Conservation (phyloP, 441 rosid species). For the Cnidoscolus chayamansa region DNA sequence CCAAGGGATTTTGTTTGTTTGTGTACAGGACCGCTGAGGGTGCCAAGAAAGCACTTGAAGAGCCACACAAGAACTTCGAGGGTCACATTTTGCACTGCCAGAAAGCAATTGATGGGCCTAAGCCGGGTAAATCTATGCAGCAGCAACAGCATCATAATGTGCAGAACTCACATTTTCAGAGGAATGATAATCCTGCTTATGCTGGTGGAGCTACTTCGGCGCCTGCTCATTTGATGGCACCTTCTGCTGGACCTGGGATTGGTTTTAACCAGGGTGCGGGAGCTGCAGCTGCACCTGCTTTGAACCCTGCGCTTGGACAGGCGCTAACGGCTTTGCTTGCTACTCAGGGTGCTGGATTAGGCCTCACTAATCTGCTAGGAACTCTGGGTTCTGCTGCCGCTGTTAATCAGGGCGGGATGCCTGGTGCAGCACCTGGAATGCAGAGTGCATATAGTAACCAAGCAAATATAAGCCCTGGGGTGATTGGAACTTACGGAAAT, state of each 20-base stretch:
- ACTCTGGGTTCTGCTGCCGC: constrained; percentile 43
- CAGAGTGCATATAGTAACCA: constrained; percentile 46
- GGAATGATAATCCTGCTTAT: constrained; percentile 34
- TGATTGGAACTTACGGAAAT: constrained; percentile 40
- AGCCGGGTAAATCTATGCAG: constrained; percentile 41
- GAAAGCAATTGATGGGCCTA: constrained; percentile 84
- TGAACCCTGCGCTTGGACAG: constrained; percentile 86
- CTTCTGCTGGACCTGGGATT: constrained; percentile 40
- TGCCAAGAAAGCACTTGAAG: constrained; percentile 43
- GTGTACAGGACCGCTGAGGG: constrained; percentile 40
- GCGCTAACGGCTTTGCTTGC: constrained; percentile 85
- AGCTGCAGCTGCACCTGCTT: constrained; percentile 23
- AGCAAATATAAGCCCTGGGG: constrained; percentile 36
- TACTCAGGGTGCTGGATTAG: constrained; percentile 81
- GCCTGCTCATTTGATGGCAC: constrained; percentile 59
- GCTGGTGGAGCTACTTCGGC: constrained; percentile 30
- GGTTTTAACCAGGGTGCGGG: constrained; percentile 35
- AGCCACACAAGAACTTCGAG: constrained; percentile 45
- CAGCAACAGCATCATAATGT: constrained; percentile 29
- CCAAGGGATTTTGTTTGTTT: constrained; percentile 42
- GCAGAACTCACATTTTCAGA: constrained; percentile 32
- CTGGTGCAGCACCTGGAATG: constrained; percentile 31
- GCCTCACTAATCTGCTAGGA: constrained; percentile 56
- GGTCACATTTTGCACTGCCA: constrained; percentile 47
- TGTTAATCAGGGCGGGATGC: constrained; percentile 48